Evolutionary conservation across 805 yeast genomes (phyloP), one percentile per base, ranked within the genome.

Genomic region (Cyberlindnera bimundalis): DNA sequence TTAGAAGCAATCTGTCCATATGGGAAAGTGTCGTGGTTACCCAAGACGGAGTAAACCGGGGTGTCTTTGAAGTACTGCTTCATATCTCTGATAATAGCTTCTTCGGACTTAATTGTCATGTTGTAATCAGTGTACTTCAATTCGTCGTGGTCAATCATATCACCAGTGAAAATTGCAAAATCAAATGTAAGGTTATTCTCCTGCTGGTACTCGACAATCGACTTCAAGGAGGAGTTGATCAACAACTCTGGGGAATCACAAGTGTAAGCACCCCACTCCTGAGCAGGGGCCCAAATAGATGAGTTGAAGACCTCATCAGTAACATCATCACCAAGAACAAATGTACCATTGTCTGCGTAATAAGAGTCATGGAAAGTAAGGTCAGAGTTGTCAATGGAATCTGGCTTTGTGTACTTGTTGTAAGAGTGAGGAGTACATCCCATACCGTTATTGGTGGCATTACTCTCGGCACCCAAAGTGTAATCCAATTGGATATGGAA

Each of bases 1-100:
- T 39, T 47, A 42, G 80, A 83, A 2, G 86, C 83, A 43, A 80
- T 60, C 57, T 81, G 86, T 27, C 82, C 84, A 51, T 80, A 53
- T 14, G 90, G 89, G 67, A 73, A 82, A 23, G 80, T 74, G 54
- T 82, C 89, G 60, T 83, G 88, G 58, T 79, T 81, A 20, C 89
- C 89, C 52, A 82, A 62, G 17, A 76, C 77, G 10, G 86, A 71
- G 55, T 65, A 80, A 5, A 82, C 73, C 7, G 86, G 82, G 23
- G 77, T 58, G 38, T 73, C 65, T 15, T 69, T 64, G 42, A 81
- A 67, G 39, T 60, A 57, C 11, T 40, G 29, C 50, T 81, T 81
- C 68, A 81, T 66, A 44, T 79, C 72, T 47, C 71, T 62, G 59
- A 78, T 68, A 2, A 74, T 59, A 17, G 59, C 56, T 39, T 67